Base-by-base conservation (phyloP, 1,139 yeast genomes). In the Tardiomyces blankii region DNA sequence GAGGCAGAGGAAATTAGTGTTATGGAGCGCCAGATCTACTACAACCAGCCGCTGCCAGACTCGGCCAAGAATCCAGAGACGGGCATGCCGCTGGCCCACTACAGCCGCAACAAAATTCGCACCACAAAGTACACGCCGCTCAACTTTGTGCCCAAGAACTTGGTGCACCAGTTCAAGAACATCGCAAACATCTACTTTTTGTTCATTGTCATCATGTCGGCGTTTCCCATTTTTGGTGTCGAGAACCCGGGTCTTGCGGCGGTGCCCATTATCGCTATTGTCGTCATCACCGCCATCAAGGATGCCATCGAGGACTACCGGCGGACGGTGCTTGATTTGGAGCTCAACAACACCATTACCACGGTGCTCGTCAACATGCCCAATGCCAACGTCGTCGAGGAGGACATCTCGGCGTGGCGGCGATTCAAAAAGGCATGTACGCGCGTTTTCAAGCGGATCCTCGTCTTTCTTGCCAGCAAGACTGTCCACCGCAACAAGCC, bases 281-380 rank as follows among this genome's bases (percentile, higher is more conserved):
- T 91, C 40, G 70, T 75, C 49, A 75, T 91, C 49, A 91, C 98
- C 1, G 97, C 95, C 9, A 67, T 85, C 53, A 89, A 89, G 60
- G 98, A 91, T 67, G 97, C 95, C 0, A 72, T 91, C 52, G 98
- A 91, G 65, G 98, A 91, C 66, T 89, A 88, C 50, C 76, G 93
- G 55, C 77, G 98, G 62, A 81, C 85, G 1, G 68, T 75, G 2
- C 72, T 82, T 52, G 98, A 91, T 65, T 68, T 79, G 52, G 95
- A 89, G 56, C 77, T 91, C 54, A 91, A 91, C 62, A 89, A 91
- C 62, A 82, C 91, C 6, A 78, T 83, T 18, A 84, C 95, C 1
- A 91, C 86, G 61, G 72, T 85, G 46, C 67, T 91, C 41, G 63
- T 66, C 33, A 89, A 95, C 32, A 65, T 85, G 48, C 69, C 71